These are phyloP conservation scores for Fragilariopsis cylindrus DNA, from an alignment of 108 stramenopile genomes.

Conservation along the genomic window DNA sequence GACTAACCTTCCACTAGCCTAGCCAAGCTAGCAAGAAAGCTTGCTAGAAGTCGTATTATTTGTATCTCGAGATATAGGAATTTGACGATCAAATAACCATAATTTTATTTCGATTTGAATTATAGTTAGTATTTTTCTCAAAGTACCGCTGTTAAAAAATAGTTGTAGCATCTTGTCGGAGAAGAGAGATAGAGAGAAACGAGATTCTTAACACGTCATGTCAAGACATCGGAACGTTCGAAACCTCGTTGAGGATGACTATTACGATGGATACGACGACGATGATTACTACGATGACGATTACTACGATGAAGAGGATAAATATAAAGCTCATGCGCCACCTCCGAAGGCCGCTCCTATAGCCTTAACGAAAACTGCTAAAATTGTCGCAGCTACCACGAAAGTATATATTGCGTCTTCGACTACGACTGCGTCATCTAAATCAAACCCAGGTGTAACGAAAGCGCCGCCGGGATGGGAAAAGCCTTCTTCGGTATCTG, in stretches of 20 bases:
- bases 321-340: constrained; percentile 26
- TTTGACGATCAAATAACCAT: too few relatives aligned
- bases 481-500: constrained; percentile 17
- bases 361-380: background rate
- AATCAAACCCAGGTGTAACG: constrained; percentile 21
- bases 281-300: constrained; percentile 55
- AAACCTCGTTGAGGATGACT: constrained; percentile 74
- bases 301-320: constrained; percentile 64
- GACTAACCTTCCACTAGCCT: too few relatives aligned
- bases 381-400: constrained; percentile 1
- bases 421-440: constrained; percentile 4
- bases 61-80: too few relatives aligned
- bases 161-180: too few relatives aligned
- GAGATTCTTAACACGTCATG: constrained; percentile 34
- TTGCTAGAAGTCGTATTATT: too few relatives aligned
- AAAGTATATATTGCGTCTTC: background rate
- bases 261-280: constrained; percentile 67
- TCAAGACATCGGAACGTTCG: constrained; percentile 79
- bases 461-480: constrained; percentile 49
- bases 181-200: too few relatives aligned
- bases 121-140: too few relatives aligned
- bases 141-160: too few relatives aligned
- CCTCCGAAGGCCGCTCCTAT: constrained; percentile 8
- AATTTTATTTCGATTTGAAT: too few relatives aligned
- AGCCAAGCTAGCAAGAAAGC: too few relatives aligned